These are phyloP conservation scores for Penicillium paxilli DNA, from an alignment of 495 filamentous ascomycete genomes.

Conservation along the genomic window DNA sequence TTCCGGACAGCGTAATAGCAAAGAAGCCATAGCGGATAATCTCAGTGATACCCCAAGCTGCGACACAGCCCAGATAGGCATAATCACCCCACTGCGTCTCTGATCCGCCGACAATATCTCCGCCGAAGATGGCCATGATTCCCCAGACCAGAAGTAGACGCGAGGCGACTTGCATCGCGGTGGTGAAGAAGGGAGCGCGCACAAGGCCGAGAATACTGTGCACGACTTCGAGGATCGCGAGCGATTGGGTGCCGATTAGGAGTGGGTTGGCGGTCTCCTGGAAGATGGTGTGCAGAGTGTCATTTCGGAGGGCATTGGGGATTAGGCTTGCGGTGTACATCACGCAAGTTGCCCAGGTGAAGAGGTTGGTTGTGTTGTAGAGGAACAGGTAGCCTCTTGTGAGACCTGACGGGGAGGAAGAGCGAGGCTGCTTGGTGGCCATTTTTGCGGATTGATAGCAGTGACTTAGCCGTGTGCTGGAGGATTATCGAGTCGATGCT, in stretches of 20 bases:
- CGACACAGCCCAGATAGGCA: slow-evolving; percentile 51
- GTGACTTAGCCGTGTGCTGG: too few relatives aligned
- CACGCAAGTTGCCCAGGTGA: slow-evolving; percentile 74
- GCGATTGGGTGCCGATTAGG: slow-evolving; percentile 76
- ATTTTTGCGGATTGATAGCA: slow-evolving; percentile 12
- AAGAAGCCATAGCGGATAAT: slow-evolving; percentile 89
- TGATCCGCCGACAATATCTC: slow-evolving; percentile 30
- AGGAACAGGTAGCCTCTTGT: slow-evolving; percentile 63
- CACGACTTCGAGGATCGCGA: slow-evolving; percentile 78
- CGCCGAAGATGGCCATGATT: slow-evolving; percentile 61
- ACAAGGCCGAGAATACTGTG: slow-evolving; percentile 77
- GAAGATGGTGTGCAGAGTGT: slow-evolving; percentile 52
- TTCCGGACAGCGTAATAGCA: slow-evolving; percentile 63
- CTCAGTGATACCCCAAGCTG: slow-evolving; percentile 85
- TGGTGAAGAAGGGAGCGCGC: slow-evolving; percentile 80
- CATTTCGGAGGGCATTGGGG: slow-evolving; percentile 24
- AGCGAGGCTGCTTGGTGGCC: slow-evolving; percentile 11
- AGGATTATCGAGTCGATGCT: not conserved
- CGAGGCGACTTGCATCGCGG: slow-evolving; percentile 81
- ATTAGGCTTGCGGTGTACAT: slow-evolving; percentile 54
- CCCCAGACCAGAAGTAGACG: slow-evolving; percentile 86
- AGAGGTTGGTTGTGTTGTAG: slow-evolving; percentile 78
- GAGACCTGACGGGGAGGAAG: slow-evolving; percentile 26
- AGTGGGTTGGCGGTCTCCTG: slow-evolving; percentile 61
- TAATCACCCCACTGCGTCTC: slow-evolving; percentile 35